A percentile compares a stretch with the other conserved stretches of the same genome.
Conservation (phyloP, 306 rosid genomes). For the Hippophae gyantsensis region DNA sequence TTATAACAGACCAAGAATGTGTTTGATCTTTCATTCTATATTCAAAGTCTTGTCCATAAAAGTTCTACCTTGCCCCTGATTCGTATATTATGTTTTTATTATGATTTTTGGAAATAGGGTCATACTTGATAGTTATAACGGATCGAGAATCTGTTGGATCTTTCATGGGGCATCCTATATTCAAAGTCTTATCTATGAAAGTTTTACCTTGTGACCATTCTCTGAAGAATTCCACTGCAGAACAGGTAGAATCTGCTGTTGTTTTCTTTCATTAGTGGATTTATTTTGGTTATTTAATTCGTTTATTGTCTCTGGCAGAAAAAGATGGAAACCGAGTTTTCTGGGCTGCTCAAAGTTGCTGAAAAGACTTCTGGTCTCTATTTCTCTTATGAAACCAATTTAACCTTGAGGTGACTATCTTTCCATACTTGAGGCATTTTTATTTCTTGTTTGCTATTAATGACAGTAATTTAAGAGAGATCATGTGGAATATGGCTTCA, state of each 20-base stretch:
- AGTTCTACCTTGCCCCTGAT: too few species aligned
- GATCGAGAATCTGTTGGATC: conserved; percentile 64
- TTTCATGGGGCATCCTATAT: conserved; percentile 83
- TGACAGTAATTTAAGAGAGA: too few species aligned
- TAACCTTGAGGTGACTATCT: conserved; percentile 78
- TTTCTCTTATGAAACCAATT: conserved; percentile 78
- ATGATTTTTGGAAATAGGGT: conserved; percentile 33
- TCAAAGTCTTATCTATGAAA: conserved; percentile 55
- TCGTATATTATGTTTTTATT: conserved; percentile 8
- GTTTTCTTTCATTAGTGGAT: conserved; percentile 15
- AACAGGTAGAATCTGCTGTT: conserved; percentile 44
- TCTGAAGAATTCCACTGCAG: conserved; percentile 47
- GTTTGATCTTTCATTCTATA: too few species aligned
- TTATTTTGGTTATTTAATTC: conserved; percentile 20
- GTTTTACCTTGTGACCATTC: conserved; percentile 82
- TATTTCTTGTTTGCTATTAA: too few species aligned
- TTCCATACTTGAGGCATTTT: conserved; percentile 8
- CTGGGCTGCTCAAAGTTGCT: conserved; percentile 57
- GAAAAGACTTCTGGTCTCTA: conserved; percentile 83
- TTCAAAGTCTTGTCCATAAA: too few species aligned
- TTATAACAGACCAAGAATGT: too few species aligned
- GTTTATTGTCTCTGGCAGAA: conserved; percentile 44
- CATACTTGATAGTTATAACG: conserved; percentile 71
- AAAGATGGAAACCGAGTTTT: conserved; percentile 76
- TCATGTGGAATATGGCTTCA: too few species aligned